Evolutionary conservation across 2,329 filamentous ascomycete species (phyloP), one percentile per base, ranked within the genome.

Genomic region (Calonectria hongkongensis): DNA sequence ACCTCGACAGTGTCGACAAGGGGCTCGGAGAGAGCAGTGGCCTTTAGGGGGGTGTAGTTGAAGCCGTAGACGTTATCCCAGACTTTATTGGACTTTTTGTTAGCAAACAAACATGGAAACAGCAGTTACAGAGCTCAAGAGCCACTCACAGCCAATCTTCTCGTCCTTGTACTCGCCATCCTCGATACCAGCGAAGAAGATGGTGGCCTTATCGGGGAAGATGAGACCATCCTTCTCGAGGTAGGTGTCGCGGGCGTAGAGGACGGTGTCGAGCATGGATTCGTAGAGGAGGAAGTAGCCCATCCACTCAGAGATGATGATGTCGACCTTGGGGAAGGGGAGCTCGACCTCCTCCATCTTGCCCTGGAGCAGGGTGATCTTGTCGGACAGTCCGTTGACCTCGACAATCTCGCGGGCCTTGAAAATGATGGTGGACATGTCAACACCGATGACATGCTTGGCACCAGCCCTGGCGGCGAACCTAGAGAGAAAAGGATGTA

Each of bases 281-380:
- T 99, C 97, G 87, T 99, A 99, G 74, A 99, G 92, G 66, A 99
- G 88, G 89, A 98, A 98, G 88, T 99, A 99, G 41, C 97, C 97
- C 97, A 99, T 99, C 97, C 97, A 99, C 89, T 99, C 97, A 2
- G 96, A 98, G 84, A 99, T 98, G 87, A 99, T 99, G 84, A 99
- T 99, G 83, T 99, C 97, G 77, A 99, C 97, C 87, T 98, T 94
- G 82, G 95, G 94, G 86, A 94, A 98, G 25, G 97, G 97, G 75
- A 99, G 89, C 82, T 94, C 89, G 56, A 99, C 95, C 88, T 99
- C 97, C 88, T 99, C 97, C 97, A 99, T 99, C 91, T 99, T 99
- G 84, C 97, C 97, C 88, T 98, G 97, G 76, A 99, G 91, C 73
- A 99, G 92, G 66, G 97, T 98, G 85, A 99, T 98, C 91, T 98